These are phyloP conservation scores for Dictyophora rubrovolvata DNA, from an alignment of 768 basidiomycete species.

Conservation along the genomic window DNA sequence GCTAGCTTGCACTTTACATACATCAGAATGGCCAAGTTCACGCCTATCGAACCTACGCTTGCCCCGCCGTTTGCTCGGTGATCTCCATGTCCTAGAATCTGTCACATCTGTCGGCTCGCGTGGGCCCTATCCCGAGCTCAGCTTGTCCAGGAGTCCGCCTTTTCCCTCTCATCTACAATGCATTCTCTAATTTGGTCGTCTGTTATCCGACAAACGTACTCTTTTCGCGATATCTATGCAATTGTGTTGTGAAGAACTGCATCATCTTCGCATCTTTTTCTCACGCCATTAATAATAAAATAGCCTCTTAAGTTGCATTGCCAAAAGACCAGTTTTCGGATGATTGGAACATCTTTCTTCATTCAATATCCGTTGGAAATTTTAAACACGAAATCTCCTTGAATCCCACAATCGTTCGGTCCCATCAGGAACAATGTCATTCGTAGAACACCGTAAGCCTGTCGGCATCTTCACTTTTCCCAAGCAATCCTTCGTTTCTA, in stretches of 20 bases:
- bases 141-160: background rate
- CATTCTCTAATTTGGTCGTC: background rate
- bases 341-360: background rate
- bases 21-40: background rate
- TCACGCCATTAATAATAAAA: background rate
- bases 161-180: background rate
- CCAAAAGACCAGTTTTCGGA: background rate
- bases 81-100: background rate
- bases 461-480: background rate
- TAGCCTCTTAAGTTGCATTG: background rate
- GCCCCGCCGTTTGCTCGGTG: background rate
- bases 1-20: background rate
- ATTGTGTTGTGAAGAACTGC: too few species aligned
- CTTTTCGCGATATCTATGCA: background rate
- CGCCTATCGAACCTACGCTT: background rate
- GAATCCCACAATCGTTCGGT: background rate
- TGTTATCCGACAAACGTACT: background rate
- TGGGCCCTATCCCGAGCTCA: background rate
- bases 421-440: background rate
- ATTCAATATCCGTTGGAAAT: background rate
- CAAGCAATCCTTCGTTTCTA: background rate
- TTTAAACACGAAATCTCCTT: background rate
- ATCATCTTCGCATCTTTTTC: background rate
- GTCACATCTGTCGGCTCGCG: background rate
- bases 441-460: background rate